These are phyloP conservation scores for Pseudovirgaria hyperparasitica DNA, from an alignment of 2,329 filamentous ascomycete genomes.

Conservation along the genomic window DNA sequence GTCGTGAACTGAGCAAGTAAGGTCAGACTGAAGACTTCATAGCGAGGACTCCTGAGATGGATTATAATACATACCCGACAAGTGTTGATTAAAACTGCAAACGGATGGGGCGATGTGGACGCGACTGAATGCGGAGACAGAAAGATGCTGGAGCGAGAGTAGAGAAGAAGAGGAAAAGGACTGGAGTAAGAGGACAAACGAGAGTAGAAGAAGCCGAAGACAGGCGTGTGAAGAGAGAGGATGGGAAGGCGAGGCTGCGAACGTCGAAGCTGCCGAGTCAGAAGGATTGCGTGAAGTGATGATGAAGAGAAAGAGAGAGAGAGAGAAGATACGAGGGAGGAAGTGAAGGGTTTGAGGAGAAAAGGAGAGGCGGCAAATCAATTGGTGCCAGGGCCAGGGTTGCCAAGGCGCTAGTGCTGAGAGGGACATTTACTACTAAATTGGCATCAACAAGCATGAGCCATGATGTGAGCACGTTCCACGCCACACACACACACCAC, in stretches of 20 bases:
- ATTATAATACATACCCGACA: constrained; percentile 15
- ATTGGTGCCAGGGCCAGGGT: constrained; percentile 4
- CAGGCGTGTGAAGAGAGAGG: constrained; percentile 1
- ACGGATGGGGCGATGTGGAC: constrained; percentile 12
- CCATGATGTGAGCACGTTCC: too few species aligned
- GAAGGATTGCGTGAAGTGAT: constrained; percentile 9
- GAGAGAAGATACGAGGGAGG: constrained; percentile 6
- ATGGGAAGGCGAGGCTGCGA: constrained; percentile 10
- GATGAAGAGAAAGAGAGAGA: constrained; percentile 9
- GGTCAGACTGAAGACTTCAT: constrained; percentile 13
- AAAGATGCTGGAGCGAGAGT: constrained; percentile 24
- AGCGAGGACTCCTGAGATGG: constrained; percentile 3
- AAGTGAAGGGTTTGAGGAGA: constrained; percentile 8
- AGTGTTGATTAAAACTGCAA: constrained; percentile 23
- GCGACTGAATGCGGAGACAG: constrained; percentile 14
- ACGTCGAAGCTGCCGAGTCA: constrained; percentile 7
- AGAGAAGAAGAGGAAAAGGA: constrained; percentile 22
- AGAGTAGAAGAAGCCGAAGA: constrained; percentile 6
- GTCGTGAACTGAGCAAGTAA: constrained; percentile 11
- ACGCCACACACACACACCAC: too few species aligned
- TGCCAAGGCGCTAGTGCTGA: too few species aligned
- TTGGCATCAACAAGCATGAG: too few species aligned
- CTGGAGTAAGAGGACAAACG: constrained; percentile 20
- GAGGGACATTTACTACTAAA: too few species aligned
- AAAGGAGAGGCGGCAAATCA: constrained; percentile 9